Percentiles rank a stretch among this genome's conserved stretches.
Conservation (phyloP, 164 flowering plant genomes). For the Stephania cephalantha region DNA sequence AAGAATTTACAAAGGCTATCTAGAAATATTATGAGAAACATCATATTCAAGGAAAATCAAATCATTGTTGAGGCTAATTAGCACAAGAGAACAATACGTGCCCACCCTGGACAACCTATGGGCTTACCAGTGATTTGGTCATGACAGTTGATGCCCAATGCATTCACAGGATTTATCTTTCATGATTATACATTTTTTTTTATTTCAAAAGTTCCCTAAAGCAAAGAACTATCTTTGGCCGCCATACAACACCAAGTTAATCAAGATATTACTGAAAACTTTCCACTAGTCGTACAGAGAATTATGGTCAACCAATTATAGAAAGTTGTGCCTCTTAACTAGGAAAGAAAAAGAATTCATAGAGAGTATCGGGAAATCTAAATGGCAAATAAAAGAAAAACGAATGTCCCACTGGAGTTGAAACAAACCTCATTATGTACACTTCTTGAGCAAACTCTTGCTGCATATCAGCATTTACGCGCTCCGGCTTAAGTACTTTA, state of each 20-base stretch:
- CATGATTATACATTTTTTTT: neutral
- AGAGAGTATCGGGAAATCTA: neutral
- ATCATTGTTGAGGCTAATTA: too few relatives aligned
- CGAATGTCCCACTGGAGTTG: neutral
- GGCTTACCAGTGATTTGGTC: neutral
- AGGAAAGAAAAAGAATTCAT: neutral
- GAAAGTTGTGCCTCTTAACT: neutral
- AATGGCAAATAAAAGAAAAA: neutral
- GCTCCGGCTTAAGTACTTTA: constrained; percentile 74
- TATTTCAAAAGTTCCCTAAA: neutral
- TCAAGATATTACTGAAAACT: neutral
- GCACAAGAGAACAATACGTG: too few relatives aligned
- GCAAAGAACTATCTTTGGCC: neutral
- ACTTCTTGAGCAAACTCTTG: constrained; percentile 88
- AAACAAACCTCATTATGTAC: constrained; percentile 78
- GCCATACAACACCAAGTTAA: neutral
- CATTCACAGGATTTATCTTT: neutral
- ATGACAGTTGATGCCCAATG: neutral
- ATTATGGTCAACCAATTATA: neutral
- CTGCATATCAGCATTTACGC: constrained; percentile 58
- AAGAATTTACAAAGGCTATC: too few relatives aligned
- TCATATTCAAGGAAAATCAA: too few relatives aligned
- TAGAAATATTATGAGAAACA: too few relatives aligned
- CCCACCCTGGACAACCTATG: too few relatives aligned
- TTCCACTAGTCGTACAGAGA: neutral